Evolutionary conservation across 345 rosid species (phyloP).

Genomic region (Brassica incana): DNA sequence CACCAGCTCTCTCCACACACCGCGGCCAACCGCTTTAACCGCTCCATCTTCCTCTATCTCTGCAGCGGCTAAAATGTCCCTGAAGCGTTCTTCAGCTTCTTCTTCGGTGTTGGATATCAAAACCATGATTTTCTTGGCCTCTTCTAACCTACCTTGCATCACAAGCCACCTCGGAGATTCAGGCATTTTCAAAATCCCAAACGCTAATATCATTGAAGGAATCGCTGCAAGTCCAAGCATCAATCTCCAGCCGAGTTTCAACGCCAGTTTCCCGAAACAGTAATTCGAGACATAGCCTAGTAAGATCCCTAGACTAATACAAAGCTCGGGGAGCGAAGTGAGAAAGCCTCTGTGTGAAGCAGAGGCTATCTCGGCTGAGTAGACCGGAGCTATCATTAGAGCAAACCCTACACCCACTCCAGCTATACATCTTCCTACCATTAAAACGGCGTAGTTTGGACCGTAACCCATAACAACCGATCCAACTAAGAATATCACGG

Average conservation of each 20-base stretch:
- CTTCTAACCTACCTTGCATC: slow-evolving; percentile 66
- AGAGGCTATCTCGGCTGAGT: slow-evolving; percentile 72
- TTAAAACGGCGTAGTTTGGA: slow-evolving; percentile 58
- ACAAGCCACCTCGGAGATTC: slow-evolving; percentile 83
- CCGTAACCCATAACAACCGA: slow-evolving; percentile 78
- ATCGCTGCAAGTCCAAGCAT: slow-evolving; percentile 83
- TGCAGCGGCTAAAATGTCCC: slow-evolving; percentile 57
- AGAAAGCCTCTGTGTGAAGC: slow-evolving; percentile 63
- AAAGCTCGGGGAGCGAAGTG: slow-evolving; percentile 64
- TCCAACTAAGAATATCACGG: slow-evolving; percentile 66
- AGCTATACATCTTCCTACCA: slow-evolving; percentile 70
- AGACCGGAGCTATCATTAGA: slow-evolving; percentile 87
- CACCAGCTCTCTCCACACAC: slow-evolving; percentile 72
- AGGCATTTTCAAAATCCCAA: slow-evolving; percentile 61
- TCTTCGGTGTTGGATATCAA: slow-evolving; percentile 34
- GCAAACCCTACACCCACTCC: slow-evolving; percentile 89
- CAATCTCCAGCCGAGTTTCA: slow-evolving; percentile 78
- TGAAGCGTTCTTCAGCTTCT: slow-evolving; percentile 66
- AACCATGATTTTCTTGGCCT: slow-evolving; percentile 49
- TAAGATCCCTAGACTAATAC: slow-evolving; percentile 76
- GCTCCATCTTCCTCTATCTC: slow-evolving; percentile 36
- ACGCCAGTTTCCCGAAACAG: slow-evolving; percentile 45
- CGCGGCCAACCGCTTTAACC: not conserved
- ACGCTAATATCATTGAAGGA: slow-evolving; percentile 50
- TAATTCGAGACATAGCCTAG: slow-evolving; percentile 74